Base-by-base conservation (phyloP, 176 grass and related monocot species). In the Elaeis guineensis region DNA sequence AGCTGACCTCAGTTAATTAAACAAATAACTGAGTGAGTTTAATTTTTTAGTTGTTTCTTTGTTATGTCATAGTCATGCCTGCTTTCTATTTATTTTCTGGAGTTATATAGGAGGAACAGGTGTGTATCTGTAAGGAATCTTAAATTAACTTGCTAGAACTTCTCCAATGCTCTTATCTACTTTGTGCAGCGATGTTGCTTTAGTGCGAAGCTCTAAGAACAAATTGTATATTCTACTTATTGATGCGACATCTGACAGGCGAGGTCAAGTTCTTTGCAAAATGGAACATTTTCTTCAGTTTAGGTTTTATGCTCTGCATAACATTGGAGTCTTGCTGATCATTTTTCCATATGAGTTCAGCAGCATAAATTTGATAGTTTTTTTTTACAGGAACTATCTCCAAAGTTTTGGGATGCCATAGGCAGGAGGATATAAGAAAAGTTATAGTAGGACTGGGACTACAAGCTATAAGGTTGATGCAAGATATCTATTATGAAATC, bases 381-480 rank as follows among this genome's bases (percentile, higher is more conserved):
- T 69, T 17, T 71, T 97, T 62, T 69, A 69, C 78, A 97, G 93
- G 80, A 77, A 55, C 25, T 14, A 28, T 73, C 24, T 68, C 66
- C 16, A 72, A 73, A 75, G 63, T 92, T 78, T 78, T 97, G 76
- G 75, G 60, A 59, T 83, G 80, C 78, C 82, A 83, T 73, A 85
- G 69, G 64, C 56, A 83, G 56, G 79, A 92, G 69, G 89, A 85
- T 70, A 22, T 91, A 50, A 73, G 82, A 63, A 67, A 85, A 52
- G 71, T 91, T 77, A 65, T 80, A 9, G 50, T 91, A 67, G 93
- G 93, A 50, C 74, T 97, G 69, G 93, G 93, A 58, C 78, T 97
- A 53, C 93, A 92, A 73, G 58, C 76, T 54, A 52, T 97, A 57
- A 91, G 93, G 93, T 97, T 62, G 56, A 67, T 68, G 49, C 49